Conservation (phyloP, 805 yeast species). For the Zygosaccharomyces lentus region DNA sequence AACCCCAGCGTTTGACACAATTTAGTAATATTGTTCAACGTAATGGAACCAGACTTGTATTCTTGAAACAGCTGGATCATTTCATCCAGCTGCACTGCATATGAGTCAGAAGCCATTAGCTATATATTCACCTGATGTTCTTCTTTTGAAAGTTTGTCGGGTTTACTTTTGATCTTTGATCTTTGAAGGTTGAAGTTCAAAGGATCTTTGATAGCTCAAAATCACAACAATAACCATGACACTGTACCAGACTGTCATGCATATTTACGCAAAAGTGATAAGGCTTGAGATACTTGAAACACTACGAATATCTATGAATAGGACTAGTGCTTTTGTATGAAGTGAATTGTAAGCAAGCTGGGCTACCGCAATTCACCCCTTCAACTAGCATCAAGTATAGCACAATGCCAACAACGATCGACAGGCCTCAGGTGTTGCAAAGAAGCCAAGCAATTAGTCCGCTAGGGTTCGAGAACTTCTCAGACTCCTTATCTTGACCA, state of each 20-base stretch:
- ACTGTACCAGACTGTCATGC: neutral
- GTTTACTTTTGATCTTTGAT: neutral
- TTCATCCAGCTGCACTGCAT: constrained; percentile 25
- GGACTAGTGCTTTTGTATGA: no score
- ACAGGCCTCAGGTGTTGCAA: no score
- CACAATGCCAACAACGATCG: no score
- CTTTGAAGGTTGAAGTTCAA: neutral
- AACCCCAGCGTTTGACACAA: constrained; percentile 34
- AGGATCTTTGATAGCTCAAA: neutral
- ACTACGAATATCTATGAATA: no score
- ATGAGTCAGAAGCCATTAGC: constrained; percentile 28
- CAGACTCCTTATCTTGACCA: no score
- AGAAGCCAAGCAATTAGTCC: no score
- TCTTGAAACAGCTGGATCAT: constrained; percentile 32
- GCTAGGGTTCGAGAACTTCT: no score
- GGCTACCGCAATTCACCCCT: no score
- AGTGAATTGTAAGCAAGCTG: no score
- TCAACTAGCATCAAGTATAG: no score
- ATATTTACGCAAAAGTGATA: no score
- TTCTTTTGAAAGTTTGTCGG: neutral
- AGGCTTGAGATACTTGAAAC: no score
- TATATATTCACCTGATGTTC: neutral
- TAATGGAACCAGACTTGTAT: constrained; percentile 33
- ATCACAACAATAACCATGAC: neutral
- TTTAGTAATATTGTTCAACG: constrained; percentile 32